Evolutionary conservation across 169 alveolate genomes (phyloP).

Genomic region (Blepharisma undulans): DNA sequence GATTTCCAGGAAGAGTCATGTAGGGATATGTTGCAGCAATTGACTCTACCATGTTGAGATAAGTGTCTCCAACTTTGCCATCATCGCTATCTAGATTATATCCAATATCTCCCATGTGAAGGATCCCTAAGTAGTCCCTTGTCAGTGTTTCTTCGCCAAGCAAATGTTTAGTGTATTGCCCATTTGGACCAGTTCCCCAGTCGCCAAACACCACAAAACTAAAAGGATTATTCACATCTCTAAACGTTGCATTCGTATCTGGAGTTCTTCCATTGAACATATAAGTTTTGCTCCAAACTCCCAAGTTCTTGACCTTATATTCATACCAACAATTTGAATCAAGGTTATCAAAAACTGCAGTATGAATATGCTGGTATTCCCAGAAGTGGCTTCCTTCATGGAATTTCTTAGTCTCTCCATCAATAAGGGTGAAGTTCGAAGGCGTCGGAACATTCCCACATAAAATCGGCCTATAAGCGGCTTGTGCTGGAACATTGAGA

Average conservation of each 20-base stretch:
- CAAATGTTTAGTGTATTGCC: constrained; percentile 12
- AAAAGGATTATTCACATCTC: neutral
- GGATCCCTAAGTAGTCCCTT: neutral
- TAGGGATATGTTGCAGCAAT: constrained; percentile 13
- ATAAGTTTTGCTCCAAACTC: neutral
- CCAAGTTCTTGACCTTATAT: neutral
- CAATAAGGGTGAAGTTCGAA: neutral
- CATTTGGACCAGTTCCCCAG: constrained; percentile 39
- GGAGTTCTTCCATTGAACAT: neutral
- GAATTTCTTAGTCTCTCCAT: neutral
- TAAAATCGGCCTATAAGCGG: neutral
- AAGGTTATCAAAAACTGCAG: neutral
- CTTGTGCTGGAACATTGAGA: neutral
- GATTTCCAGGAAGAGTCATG: constrained; percentile 35
- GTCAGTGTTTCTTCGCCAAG: constrained; percentile 2
- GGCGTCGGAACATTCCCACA: constrained; percentile 2
- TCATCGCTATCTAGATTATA: constrained; percentile 8
- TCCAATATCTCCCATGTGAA: constrained; percentile 25
- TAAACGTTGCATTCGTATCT: neutral
- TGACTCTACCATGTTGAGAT: constrained; percentile 14
- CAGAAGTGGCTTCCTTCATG: neutral
- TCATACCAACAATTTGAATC: neutral
- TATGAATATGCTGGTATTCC: neutral
- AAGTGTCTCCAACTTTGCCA: constrained; percentile 28
- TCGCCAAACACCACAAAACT: constrained; percentile 15